Evolutionary conservation across 2,329 filamentous ascomycete species (phyloP), one percentile per base, ranked within the genome.

Genomic region (Trichoderma sp.): DNA sequence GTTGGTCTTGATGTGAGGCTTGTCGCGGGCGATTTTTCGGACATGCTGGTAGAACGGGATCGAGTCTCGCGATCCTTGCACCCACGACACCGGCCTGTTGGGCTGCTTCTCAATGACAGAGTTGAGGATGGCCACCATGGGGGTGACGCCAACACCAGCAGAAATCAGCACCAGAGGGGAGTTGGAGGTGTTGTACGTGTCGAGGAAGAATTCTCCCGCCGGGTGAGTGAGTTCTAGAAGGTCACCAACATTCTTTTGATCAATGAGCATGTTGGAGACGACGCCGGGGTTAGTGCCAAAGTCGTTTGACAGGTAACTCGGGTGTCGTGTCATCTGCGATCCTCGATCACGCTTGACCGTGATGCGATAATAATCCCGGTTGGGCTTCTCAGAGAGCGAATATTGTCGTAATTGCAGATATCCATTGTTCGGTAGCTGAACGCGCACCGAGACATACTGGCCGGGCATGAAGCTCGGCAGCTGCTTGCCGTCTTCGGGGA

Each of bases 331-430:
- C 80, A 83, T 76, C 64, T 87, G 84, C 16, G 90, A 80, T 4
- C 91, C 91, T 2, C 85, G 82, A 80, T 94, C 92, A 76, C 88
- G 89, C 87, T 94, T 94, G 75, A 95, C 88, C 67, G 89, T 93
- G 83, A 95, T 92, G 35, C 93, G 90, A 83, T 93, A 93, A 82
- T 91, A 89, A 67, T 90, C 87, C 9, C 87, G 84, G 2, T 86
- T 85, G 2, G 91, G 92, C 67, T 89, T 87, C 77, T 94, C 92
- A 79, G 90, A 93, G 76, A 95, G 87, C 31, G 92, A 93, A 84
- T 94, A 95, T 83, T 95, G 93, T 38, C 93, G 87, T 21, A 90
- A 88, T 83, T 95, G 93, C 78, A 87, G 84, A 81, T 91, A 89
- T 29, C 89, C 88, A 77, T 89, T 85, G 0, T 86, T 85, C 1